Evolutionary conservation across 2,329 filamentous ascomycete genomes (phyloP).

Genomic region (Alternaria consortialis): DNA sequence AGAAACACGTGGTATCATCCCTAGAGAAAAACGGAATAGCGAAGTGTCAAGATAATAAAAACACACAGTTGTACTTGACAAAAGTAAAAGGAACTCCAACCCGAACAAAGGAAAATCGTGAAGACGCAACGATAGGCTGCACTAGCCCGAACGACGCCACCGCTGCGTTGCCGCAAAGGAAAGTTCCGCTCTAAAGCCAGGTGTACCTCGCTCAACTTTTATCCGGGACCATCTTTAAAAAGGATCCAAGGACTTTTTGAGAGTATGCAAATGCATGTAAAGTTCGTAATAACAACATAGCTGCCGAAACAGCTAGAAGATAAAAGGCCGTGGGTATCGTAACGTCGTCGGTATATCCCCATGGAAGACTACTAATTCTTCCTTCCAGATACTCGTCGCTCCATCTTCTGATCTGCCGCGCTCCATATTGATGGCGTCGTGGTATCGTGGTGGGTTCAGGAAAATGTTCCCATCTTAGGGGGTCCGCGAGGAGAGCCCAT

Average conservation of each 20-base stretch:
- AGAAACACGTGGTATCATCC: conserved; percentile 47
- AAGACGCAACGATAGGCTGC: conserved; percentile 7
- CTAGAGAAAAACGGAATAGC: conserved; percentile 18
- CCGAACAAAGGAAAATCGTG: conserved; percentile 16
- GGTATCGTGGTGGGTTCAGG: conserved; percentile 22
- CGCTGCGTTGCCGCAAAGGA: conserved; percentile 14
- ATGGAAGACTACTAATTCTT: conserved; percentile 22
- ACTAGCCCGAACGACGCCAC: conserved; percentile 13
- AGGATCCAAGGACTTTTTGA: conserved; percentile 35
- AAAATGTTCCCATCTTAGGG: conserved; percentile 49
- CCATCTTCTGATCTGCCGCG: conserved; percentile 14
- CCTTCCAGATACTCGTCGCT: conserved; percentile 28
- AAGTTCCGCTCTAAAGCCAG: conserved; percentile 10
- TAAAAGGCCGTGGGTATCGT: conserved; percentile 49
- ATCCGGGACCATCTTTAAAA: conserved; percentile 28
- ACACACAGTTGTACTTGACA: conserved; percentile 13
- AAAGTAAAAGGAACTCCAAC: conserved; percentile 15
- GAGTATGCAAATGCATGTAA: conserved; percentile 38
- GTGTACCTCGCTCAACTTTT: conserved; percentile 29
- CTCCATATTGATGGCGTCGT: conserved; percentile 2
- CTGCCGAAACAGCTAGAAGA: conserved; percentile 29
- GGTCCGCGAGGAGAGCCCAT: conserved; percentile 39
- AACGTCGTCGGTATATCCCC: conserved; percentile 39
- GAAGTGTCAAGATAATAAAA: conserved; percentile 14
- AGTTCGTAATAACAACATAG: conserved; percentile 38